Percentiles rank a stretch among this genome's conserved stretches.
Evolutionary conservation across 2,329 filamentous ascomycete species (phyloP).

Genomic region (Monosporascus sp.): DNA sequence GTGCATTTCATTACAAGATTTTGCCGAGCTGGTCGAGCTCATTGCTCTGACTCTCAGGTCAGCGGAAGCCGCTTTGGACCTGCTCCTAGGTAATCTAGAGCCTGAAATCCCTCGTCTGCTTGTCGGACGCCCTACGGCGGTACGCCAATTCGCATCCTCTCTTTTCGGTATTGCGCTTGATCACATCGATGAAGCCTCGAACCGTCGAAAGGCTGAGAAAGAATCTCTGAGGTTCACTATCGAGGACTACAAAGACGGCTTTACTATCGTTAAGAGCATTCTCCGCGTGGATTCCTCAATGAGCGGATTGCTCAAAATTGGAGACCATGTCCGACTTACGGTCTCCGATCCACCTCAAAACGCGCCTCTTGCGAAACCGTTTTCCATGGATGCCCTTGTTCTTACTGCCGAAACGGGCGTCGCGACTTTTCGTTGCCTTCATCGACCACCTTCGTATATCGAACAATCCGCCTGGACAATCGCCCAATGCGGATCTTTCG

Average conservation of each 20-base stretch:
- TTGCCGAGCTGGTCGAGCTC: slow-evolving; percentile 27
- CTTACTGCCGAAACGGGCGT: slow-evolving; percentile 23
- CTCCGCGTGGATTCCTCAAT: slow-evolving; percentile 23
- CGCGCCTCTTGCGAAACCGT: slow-evolving; percentile 17
- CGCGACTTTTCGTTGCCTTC: slow-evolving; percentile 32
- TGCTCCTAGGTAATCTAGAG: slow-evolving; percentile 30
- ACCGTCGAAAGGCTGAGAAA: background rate
- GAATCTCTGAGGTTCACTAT: slow-evolving; percentile 10
- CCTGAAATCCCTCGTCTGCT: slow-evolving; percentile 24
- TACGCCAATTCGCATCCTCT: slow-evolving; percentile 27
- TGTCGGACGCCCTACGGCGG: slow-evolving; percentile 18
- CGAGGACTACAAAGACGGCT: slow-evolving; percentile 8
- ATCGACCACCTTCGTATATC: slow-evolving; percentile 32
- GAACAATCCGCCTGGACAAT: slow-evolving; percentile 32
- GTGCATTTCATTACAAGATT: slow-evolving; percentile 18
- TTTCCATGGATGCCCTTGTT: slow-evolving; percentile 35
- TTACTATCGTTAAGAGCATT: slow-evolving; percentile 23
- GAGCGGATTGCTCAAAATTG: slow-evolving; percentile 12
- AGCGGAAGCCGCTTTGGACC: slow-evolving; percentile 21
- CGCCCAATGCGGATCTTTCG: slow-evolving; percentile 34
- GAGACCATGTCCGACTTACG: slow-evolving; percentile 32
- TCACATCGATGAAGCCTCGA: slow-evolving; percentile 31
- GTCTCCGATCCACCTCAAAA: slow-evolving; percentile 29
- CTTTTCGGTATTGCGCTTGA: slow-evolving; percentile 33
- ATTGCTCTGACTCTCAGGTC: slow-evolving; percentile 25